Evolutionary conservation across 2,329 filamentous ascomycete species (phyloP).

Genomic region (Trichophyton equinum): DNA sequence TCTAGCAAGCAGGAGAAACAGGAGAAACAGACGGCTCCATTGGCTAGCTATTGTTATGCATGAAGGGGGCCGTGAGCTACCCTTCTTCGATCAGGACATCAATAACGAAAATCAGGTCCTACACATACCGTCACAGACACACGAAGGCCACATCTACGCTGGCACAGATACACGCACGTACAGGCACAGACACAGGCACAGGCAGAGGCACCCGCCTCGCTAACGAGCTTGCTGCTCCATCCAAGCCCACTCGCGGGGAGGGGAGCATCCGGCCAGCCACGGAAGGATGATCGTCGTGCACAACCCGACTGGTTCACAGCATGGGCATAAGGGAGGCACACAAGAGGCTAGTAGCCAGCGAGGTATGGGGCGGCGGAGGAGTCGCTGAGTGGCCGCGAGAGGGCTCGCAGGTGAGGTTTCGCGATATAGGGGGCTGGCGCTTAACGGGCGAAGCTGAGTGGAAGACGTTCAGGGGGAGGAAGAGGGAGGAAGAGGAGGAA

Average conservation of each 20-base stretch:
- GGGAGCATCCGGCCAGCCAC: background rate
- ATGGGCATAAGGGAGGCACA: background rate
- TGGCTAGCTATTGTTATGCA: background rate
- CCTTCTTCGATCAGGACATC: background rate
- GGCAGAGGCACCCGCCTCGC: too few relatives aligned
- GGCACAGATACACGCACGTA: too few relatives aligned
- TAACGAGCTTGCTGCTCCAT: too few relatives aligned
- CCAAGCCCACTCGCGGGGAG: background rate
- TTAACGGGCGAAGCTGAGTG: constrained; percentile 3
- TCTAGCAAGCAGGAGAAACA: background rate
- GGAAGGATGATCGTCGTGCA: background rate
- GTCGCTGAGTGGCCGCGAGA: background rate
- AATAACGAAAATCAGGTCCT: background rate
- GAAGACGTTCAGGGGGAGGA: background rate
- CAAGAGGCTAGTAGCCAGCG: background rate
- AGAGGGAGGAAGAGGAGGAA: too few relatives aligned
- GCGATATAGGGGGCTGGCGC: constrained; percentile 1
- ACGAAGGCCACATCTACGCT: too few relatives aligned
- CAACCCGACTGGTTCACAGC: background rate
- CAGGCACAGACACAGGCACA: too few relatives aligned
- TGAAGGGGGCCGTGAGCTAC: background rate
- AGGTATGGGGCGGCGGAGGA: background rate
- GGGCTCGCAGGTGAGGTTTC: constrained; percentile 1
- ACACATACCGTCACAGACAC: background rate
- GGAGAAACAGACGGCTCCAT: background rate